These are phyloP conservation scores for Apiospora phragmitis DNA, from an alignment of 2,329 filamentous ascomycete species.

Conservation along the genomic window DNA sequence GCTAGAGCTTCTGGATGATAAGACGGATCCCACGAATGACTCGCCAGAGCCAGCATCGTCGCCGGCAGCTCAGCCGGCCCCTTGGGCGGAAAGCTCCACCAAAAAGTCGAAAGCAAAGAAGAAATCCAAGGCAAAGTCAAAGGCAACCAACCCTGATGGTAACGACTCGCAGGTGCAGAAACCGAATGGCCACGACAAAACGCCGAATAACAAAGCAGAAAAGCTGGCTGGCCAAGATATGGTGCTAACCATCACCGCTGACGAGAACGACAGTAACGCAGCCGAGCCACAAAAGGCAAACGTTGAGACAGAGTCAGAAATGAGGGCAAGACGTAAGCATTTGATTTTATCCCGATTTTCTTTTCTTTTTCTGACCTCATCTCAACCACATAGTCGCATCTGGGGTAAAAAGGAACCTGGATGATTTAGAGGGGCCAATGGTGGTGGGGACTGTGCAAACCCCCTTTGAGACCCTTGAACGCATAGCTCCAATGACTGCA, in stretches of 20 bases:
- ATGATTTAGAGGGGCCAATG: slow-evolving; percentile 32
- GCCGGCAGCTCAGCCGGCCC: slow-evolving; percentile 1
- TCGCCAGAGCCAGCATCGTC: slow-evolving; percentile 4
- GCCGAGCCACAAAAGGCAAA: slow-evolving; percentile 36
- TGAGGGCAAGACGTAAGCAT: slow-evolving; percentile 26
- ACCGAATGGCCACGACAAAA: not conserved
- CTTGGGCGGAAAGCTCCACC: slow-evolving; percentile 22
- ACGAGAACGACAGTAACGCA: slow-evolving; percentile 12
- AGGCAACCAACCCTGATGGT: slow-evolving; percentile 16
- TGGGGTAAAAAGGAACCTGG: slow-evolving; percentile 37
- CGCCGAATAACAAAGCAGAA: not conserved
- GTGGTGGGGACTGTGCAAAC: slow-evolving; percentile 33
- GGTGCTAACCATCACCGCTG: slow-evolving; percentile 22
- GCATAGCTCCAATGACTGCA: slow-evolving; percentile 39
- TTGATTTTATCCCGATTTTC: not conserved
- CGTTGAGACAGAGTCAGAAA: slow-evolving; percentile 43
- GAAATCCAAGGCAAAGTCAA: slow-evolving; percentile 25
- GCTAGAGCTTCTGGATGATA: slow-evolving; percentile 30
- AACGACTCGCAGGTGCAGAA: not conserved
- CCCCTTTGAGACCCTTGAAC: slow-evolving; percentile 28
- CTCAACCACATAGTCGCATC: not conserved
- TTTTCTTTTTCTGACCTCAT: not conserved
- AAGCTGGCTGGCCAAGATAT: slow-evolving; percentile 19
- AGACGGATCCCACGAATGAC: not conserved
- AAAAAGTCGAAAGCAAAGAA: slow-evolving; percentile 34